phyloP scores from a whole-genome alignment of 176 grass and related monocot species.

The Oryza punctata region DNA sequence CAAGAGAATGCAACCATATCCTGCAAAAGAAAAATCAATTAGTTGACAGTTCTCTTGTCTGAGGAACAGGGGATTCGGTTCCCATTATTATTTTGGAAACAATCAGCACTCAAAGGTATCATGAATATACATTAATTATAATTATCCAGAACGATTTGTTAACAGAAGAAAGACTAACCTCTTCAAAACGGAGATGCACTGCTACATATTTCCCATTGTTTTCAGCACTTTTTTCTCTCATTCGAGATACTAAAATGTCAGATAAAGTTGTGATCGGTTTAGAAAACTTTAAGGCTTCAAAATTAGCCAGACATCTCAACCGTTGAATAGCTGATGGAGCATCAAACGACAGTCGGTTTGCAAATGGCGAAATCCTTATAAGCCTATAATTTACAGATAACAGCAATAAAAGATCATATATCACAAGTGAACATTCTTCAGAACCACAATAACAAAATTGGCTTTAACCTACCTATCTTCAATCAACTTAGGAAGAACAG shows the following conservation, averaged over 20 bases:
- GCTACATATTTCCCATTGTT: conserved; percentile 88
- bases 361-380: conserved; percentile 96
- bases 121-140: not conserved
- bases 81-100: not conserved
- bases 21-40: conserved; percentile 48
- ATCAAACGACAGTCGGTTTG: conserved; percentile 91
- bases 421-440: conserved; percentile 2
- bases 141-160: not conserved
- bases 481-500: conserved; percentile 83
- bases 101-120: not conserved
- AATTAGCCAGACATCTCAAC: conserved; percentile 92
- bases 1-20: conserved; percentile 99
- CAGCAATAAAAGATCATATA: conserved; percentile 7
- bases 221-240: conserved; percentile 68
- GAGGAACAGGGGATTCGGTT: conserved; percentile 2
- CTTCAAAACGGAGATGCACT: conserved; percentile 98
- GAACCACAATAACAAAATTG: conserved; percentile 24
- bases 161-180: conserved; percentile 59
- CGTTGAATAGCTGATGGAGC: conserved; percentile 81
- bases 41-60: not conserved
- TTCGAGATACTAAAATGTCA: conserved; percentile 83
- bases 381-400: conserved; percentile 56
- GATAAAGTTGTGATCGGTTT: conserved; percentile 74
- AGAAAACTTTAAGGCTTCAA: conserved; percentile 94
- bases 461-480: conserved; percentile 82